Conservation (phyloP, 805 yeast genomes). For the Kodamaea kakaduensis region DNA sequence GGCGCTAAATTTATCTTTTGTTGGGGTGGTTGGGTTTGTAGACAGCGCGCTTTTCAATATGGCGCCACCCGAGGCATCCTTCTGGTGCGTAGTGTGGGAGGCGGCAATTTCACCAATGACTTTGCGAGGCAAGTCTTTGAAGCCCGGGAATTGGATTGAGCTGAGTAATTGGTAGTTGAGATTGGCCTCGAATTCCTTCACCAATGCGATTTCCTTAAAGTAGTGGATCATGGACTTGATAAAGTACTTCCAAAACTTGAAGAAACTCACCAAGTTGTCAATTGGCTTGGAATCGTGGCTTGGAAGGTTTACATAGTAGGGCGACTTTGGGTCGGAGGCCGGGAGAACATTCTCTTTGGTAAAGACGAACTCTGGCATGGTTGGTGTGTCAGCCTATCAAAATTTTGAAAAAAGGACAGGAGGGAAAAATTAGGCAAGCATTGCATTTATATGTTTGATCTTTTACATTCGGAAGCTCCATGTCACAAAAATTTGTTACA, state of each 20-base stretch:
- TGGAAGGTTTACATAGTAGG: constrained; percentile 39
- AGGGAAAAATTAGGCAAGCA: not conserved
- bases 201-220: constrained; percentile 42
- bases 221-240: constrained; percentile 35
- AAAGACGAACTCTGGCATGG: constrained; percentile 9
- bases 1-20: constrained; percentile 1
- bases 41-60: not conserved
- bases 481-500: not conserved
- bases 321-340: constrained; percentile 30
- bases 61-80: not conserved
- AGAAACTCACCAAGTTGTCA: constrained; percentile 33
- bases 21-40: constrained; percentile 9
- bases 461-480: not conserved
- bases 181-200: constrained; percentile 40
- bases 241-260: constrained; percentile 40
- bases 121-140: constrained; percentile 36
- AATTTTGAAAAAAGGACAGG: constrained; percentile 1
- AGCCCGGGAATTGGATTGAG: constrained; percentile 41
- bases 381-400: not conserved
- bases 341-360: constrained; percentile 24
- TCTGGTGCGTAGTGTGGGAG: constrained; percentile 1
- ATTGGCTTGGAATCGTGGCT: constrained; percentile 36
- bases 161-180: constrained; percentile 35
- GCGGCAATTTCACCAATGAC: constrained; percentile 9
- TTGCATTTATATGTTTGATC: constrained; percentile 1